These are phyloP conservation scores for Coccinonectria pachysandricola DNA, from an alignment of 2,329 filamentous ascomycete species.

Conservation along the genomic window DNA sequence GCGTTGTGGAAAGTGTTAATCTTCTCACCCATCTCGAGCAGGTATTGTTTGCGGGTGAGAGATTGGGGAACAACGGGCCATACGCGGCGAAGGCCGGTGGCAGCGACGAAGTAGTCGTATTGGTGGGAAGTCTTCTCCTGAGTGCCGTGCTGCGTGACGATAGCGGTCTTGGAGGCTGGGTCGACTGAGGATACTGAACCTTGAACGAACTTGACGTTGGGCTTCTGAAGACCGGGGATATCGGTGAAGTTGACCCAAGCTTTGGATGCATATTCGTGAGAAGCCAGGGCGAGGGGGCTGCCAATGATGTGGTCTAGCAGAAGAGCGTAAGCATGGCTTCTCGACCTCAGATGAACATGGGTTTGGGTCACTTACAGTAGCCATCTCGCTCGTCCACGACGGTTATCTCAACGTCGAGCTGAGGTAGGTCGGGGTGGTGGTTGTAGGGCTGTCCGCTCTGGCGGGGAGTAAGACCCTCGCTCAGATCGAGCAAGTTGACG, in stretches of 20 bases:
- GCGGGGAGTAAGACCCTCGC: constrained; percentile 44
- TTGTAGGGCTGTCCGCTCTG: constrained; percentile 25
- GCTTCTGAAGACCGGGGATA: constrained; percentile 53
- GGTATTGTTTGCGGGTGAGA: constrained; percentile 49
- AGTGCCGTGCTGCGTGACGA: constrained; percentile 39
- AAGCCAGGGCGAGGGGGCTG: constrained; percentile 60
- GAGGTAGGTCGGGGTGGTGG: constrained; percentile 32
- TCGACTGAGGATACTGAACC: constrained; percentile 55
- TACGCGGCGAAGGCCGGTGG: constrained; percentile 56
- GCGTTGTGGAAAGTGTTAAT: constrained; percentile 44
- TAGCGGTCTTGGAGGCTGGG: constrained; percentile 46
- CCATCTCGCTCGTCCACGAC: constrained; percentile 73
- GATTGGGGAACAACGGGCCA: constrained; percentile 67
- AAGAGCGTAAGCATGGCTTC: constrained; percentile 3
- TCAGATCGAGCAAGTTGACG: constrained; percentile 57
- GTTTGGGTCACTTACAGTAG: constrained; percentile 55
- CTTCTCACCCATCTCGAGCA: constrained; percentile 51
- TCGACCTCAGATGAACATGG: too few species aligned
- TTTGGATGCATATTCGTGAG: constrained; percentile 50
- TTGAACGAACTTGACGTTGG: constrained; percentile 54
- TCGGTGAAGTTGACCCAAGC: constrained; percentile 62
- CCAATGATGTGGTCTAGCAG: constrained; percentile 64
- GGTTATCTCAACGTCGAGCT: constrained; percentile 55
- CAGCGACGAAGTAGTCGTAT: constrained; percentile 70
- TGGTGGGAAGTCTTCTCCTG: constrained; percentile 30